These are phyloP conservation scores for Candida bentonensis DNA, from an alignment of 805 yeast genomes.

Conservation along the genomic window DNA sequence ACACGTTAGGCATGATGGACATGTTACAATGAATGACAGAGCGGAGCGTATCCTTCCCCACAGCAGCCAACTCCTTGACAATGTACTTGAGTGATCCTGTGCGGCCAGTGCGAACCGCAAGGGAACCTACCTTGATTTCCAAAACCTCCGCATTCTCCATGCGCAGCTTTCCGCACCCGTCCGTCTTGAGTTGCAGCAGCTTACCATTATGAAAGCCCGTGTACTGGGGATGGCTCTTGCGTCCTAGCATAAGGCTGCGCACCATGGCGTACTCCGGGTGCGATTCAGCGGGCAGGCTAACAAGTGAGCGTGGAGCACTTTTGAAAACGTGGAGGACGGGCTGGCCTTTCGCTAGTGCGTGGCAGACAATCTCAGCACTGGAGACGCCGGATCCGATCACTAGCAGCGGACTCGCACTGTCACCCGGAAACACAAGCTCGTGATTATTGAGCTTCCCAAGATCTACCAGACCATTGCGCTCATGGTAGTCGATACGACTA, in stretches of 20 bases:
- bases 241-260: not conserved
- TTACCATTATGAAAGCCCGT: not conserved
- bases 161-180: not conserved
- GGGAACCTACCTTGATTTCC: not conserved
- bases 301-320: not conserved
- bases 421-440: not conserved
- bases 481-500: too few relatives aligned
- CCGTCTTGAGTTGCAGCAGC: not conserved
- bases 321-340: not conserved
- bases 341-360: not conserved
- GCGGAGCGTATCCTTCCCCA: not conserved
- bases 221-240: not conserved
- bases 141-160: not conserved
- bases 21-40: not conserved
- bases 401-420: not conserved
- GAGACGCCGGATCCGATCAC: not conserved
- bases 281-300: not conserved
- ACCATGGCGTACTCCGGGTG: not conserved
- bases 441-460: too few relatives aligned
- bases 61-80: not conserved
- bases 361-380: not conserved
- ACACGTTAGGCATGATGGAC: not conserved
- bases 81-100: not conserved
- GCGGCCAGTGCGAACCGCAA: not conserved
- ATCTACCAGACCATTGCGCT: too few relatives aligned